Conservation (phyloP, 83 land plant genomes). For the Isoetes engelmannii region DNA sequence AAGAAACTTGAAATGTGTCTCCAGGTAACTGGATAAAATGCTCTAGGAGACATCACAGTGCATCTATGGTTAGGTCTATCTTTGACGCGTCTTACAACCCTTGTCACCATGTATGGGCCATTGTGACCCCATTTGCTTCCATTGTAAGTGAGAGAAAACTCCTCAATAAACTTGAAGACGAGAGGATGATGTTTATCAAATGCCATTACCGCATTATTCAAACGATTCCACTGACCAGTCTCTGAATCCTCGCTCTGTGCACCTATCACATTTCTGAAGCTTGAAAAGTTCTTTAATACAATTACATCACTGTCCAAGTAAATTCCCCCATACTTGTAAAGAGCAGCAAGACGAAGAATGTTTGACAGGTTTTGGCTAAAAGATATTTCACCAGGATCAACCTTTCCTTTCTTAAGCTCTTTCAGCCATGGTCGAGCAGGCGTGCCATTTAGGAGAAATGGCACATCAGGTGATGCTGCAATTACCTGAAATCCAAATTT, state of each 20-base stretch:
- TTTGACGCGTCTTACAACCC: slow-evolving; percentile 41
- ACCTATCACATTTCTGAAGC: slow-evolving; percentile 50
- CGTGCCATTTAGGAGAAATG: slow-evolving; percentile 38
- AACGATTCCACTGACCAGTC: slow-evolving; percentile 55
- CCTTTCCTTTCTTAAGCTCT: slow-evolving; percentile 27
- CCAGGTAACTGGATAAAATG: slow-evolving; percentile 80
- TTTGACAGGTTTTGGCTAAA: slow-evolving; percentile 68
- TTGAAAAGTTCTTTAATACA: slow-evolving; percentile 37
- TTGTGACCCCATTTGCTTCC: slow-evolving; percentile 92
- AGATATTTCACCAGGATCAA: slow-evolving; percentile 52
- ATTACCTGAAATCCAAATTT: slow-evolving; percentile 34
- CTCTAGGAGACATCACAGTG: slow-evolving; percentile 45
- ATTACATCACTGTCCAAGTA: slow-evolving; percentile 63
- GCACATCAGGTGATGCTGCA: slow-evolving; percentile 49
- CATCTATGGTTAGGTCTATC: slow-evolving; percentile 20
- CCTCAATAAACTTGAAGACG: slow-evolving; percentile 52
- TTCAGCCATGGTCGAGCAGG: slow-evolving; percentile 43
- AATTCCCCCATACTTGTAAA: slow-evolving; percentile 63
- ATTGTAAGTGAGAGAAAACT: slow-evolving; percentile 62
- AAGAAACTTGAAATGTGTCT: slow-evolving; percentile 39
- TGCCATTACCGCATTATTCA: slow-evolving; percentile 77
- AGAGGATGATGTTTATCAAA: slow-evolving; percentile 57
- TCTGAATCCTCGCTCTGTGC: slow-evolving; percentile 46
- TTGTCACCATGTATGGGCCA: slow-evolving; percentile 73
- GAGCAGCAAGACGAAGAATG: slow-evolving; percentile 46